Base-by-base conservation (phyloP, 2,329 filamentous ascomycete species). In the Trichoderma sp. region DNA sequence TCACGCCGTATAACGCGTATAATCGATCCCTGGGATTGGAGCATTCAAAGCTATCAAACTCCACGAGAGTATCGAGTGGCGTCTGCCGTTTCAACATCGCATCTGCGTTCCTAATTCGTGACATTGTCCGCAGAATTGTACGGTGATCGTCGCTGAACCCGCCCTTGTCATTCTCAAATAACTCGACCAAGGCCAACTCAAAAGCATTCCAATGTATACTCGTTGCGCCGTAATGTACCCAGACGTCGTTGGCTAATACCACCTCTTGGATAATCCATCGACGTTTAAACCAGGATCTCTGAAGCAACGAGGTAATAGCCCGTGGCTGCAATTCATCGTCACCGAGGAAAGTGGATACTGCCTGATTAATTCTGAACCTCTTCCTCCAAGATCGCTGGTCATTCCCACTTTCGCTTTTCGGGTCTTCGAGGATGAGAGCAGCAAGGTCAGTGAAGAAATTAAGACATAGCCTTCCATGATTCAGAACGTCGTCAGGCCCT, bases 11-110 rank as follows among this genome's bases (percentile, higher is more conserved):
- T n/a, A 53, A 47, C 26, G 36, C 66, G 13, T 68, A 68, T n/a
- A 58, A 50, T 59, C 53, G 34, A n/a, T 47, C 66, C 13, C 66
- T 47, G 1, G 32, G 39, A 34, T 58, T 61, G 4, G 57, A 61
- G 15, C 66, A 68, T 61, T 65, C 43, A n/a, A 65, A 65, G 17
- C 63, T 65, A 3, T 65, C 63, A 34, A 65, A 65, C 9, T 65
- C 63, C 11, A 65, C 43, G 8, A 65, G 63, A 20, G 63, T 65
- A 12, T 65, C 63, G 23, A 65, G 63, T n/a, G 63, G 63, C 3
- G 30, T 43, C n/a, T 65, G 63, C 17, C 43, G 43, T 28, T 65
- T 55, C 6, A 53, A 2, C 4, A 47, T 53, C 12, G 43, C 63
- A 23, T 65, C 20, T 28, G 13, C 43, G 30, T 65, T 65, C n/a